Percentiles rank a stretch among this genome's conserved stretches.
Evolutionary conservation across 179 eudicot genomes (phyloP).

Genomic region (Sideroxylon spinosum): DNA sequence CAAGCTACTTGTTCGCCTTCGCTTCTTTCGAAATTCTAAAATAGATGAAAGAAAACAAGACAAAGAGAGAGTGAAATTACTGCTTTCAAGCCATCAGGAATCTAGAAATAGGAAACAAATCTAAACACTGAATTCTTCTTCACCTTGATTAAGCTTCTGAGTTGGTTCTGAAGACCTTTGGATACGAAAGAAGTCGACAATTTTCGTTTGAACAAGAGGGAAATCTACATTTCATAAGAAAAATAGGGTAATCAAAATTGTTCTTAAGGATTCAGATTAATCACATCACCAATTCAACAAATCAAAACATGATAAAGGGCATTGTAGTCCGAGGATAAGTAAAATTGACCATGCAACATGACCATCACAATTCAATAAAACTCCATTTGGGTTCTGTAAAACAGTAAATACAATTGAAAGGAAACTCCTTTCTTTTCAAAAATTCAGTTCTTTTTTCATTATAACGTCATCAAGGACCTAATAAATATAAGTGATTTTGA

Average conservation of each 20-base stretch:
- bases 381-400: not conserved
- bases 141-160: slow-evolving; percentile 50
- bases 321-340: not conserved
- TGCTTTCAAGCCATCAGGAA: not conserved
- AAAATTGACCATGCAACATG: too few relatives aligned
- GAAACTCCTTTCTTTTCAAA: not conserved
- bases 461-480: too few relatives aligned
- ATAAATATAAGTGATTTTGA: not conserved
- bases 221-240: slow-evolving; percentile 45
- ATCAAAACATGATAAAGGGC: not conserved
- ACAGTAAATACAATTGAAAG: not conserved
- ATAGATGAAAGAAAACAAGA: not conserved
- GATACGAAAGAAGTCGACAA: slow-evolving; percentile 86
- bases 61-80: not conserved
- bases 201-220: slow-evolving; percentile 91
- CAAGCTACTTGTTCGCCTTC: slow-evolving; percentile 49
- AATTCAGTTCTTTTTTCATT: not conserved
- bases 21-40: slow-evolving; percentile 51
- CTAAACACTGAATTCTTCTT: not conserved
- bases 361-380: not conserved
- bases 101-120: not conserved
- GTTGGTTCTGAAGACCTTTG: slow-evolving; percentile 45
- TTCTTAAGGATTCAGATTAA: not conserved
- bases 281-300: not conserved
- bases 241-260: not conserved